phyloP scores from a whole-genome alignment of 768 basidiomycete species.

The Boletales sp. region DNA sequence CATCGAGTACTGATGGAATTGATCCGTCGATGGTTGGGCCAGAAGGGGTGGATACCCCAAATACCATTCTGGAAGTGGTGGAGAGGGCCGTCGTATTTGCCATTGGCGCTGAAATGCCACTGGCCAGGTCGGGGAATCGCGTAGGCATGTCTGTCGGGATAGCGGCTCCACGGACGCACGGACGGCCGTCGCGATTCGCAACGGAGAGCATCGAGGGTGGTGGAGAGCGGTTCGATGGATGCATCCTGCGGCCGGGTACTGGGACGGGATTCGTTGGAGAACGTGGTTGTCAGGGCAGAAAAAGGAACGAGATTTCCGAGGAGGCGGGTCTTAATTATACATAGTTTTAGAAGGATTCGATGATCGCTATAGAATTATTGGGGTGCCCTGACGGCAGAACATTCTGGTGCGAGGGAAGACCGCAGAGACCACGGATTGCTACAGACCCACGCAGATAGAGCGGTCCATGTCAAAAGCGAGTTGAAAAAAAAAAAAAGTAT shows the following conservation, averaged over 20 bases:
- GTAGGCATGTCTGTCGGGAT: neutral
- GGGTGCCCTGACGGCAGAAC: too few relatives aligned
- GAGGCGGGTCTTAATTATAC: too few relatives aligned
- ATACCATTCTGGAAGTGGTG: conserved; percentile 1
- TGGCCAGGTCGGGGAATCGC: neutral
- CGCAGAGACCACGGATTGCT: too few relatives aligned
- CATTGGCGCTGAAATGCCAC: conserved; percentile 2
- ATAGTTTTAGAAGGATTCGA: too few relatives aligned
- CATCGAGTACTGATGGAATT: conserved; percentile 1
- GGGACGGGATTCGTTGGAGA: neutral
- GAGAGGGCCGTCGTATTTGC: conserved; percentile 7
- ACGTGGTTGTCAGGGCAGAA: conserved; percentile 3
- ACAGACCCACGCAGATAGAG: too few relatives aligned
- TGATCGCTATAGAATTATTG: too few relatives aligned
- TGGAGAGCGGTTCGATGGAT: neutral
- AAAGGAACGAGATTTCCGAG: too few relatives aligned
- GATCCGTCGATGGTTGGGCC: neutral
- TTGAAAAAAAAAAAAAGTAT: too few relatives aligned
- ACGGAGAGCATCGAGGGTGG: neutral
- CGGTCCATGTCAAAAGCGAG: too few relatives aligned
- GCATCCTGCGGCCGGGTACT: neutral
- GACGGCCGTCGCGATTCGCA: conserved; percentile 16
- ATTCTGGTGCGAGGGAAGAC: too few relatives aligned
- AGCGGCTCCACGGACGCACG: conserved; percentile 4
- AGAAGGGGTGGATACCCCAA: conserved; percentile 9